Evolutionary conservation across 768 basidiomycete genomes (phyloP), one percentile per base, ranked within the genome.

Genomic region (Sporobolomyces pararoseus): DNA sequence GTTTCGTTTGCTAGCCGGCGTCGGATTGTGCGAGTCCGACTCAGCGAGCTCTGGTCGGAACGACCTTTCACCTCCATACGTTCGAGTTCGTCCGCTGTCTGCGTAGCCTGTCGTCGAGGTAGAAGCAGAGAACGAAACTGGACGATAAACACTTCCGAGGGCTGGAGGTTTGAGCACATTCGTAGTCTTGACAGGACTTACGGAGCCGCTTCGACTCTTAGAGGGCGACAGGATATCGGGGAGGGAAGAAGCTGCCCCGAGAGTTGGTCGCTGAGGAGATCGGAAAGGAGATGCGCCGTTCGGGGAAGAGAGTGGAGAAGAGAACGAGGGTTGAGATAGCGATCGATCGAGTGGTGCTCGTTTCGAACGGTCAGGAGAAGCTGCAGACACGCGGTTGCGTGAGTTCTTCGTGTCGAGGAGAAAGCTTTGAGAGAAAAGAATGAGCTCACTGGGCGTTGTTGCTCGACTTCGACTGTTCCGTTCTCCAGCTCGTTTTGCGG

Each of bases 181-280:
- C 31, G 53, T 27, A 23, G 19, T 49, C 14, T 47, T 32, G 4
- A 50, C 37, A 3, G 59, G 51, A 13, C 17, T 35, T 21, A 27
- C 7, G 27, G 60, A 25, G 5, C 34, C 42, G 46, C 23, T 29
- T n/a, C 31, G 35, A 12, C 29, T 31, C 27, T 7, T 34, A 6
- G 12, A 29, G 27, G 65, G n/a, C 10, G 57, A 32, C 17, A 42
- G 19, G 27, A 53, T 21, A 14, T 35, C 39, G 47, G 63, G 53
- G 6, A 46, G 21, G 17, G 63, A 65, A n/a, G 53, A 51, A 49
- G 55, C 27, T n/a, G 51, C 14, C 31, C 5, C 25, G 64, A 47
- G 35, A 65, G n/a, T 66, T 72, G 75, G 75, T 67, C 50, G 73
- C 55, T 53, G 49, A 23, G 75, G 75, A 5, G 57, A 52, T 19